Conservation (phyloP, 1,284 basidiomycete genomes). For the Hemileia vastatrix region DNA sequence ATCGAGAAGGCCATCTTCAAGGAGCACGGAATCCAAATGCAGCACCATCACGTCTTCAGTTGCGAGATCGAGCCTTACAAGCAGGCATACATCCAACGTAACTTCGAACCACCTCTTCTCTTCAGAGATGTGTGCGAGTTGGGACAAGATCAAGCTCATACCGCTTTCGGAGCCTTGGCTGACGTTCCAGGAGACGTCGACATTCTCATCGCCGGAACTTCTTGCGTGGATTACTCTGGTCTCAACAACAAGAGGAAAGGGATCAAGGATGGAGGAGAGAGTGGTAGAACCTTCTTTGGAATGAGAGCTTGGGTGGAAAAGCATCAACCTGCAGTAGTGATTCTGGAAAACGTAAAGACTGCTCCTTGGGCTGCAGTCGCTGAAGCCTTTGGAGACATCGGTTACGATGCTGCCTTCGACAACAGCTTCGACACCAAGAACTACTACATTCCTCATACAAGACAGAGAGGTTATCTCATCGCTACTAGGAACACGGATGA, state of each 20-base stretch:
- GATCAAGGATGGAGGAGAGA: slow-evolving; percentile 44
- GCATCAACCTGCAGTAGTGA: slow-evolving; percentile 76
- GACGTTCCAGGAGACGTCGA: slow-evolving; percentile 83
- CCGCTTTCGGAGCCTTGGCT: slow-evolving; percentile 77
- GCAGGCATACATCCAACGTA: slow-evolving; percentile 92
- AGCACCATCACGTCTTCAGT: slow-evolving; percentile 85
- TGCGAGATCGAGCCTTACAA: slow-evolving; percentile 98
- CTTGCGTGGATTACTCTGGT: slow-evolving; percentile 91
- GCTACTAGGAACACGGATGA: slow-evolving; percentile 44
- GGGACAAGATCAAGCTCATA: slow-evolving; percentile 51
- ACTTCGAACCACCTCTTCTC: slow-evolving; percentile 74
- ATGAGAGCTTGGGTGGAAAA: slow-evolving; percentile 87
- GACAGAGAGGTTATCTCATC: slow-evolving; percentile 45
- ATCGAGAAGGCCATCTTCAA: slow-evolving; percentile 63
- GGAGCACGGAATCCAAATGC: slow-evolving; percentile 58
- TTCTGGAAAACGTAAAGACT: slow-evolving; percentile 84
- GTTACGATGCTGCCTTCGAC: slow-evolving; percentile 65
- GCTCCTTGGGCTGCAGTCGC: slow-evolving; percentile 77
- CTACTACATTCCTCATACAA: slow-evolving; percentile 88
- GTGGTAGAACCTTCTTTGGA: slow-evolving; percentile 37
- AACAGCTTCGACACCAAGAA: slow-evolving; percentile 78
- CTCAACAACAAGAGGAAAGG: slow-evolving; percentile 86
- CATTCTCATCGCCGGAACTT: slow-evolving; percentile 85
- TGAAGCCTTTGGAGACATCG: slow-evolving; percentile 61
- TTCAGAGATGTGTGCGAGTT: slow-evolving; percentile 91